Evolutionary conservation across 352 stramenopile genomes (phyloP), one percentile per base, ranked within the genome.

Genomic region (Phytophthora europaea): DNA sequence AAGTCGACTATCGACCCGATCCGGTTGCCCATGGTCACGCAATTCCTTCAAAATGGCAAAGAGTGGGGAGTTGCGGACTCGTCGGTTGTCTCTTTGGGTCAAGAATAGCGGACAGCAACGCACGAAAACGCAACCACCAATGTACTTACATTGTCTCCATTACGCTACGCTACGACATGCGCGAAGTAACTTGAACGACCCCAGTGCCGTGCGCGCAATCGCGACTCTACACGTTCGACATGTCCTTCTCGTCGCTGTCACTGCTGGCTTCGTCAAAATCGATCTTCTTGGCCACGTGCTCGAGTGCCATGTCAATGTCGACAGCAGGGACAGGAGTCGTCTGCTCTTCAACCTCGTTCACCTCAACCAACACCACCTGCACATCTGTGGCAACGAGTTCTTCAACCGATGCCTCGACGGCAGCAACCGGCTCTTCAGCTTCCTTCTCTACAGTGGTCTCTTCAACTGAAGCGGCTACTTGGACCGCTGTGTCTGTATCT

Each of bases 201-300:
- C 47, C 51, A n/a, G 9, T 51, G 33, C 64, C 31, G 58, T 45
- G 38, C 45, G 22, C 45, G 48, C 26, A 15, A 18, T 36, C 31
- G 6, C 34, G 33, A 64, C 51, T 55, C 53, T 77, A 74, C 70
- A 64, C 47, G n/a, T 51, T 58, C 45, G 33, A 33, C 45, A 36
- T 38, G 47, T 43, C 43, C 55, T 78, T 72, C n/a, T 82, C 75
- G 12, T 79, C 70, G 53, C 74, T 76, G 45, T 82, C 72, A 47
- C 64, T 78, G 45, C 75, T 82, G 9, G 72, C 56, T 36, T 77
- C 71, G 33, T 82, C 75, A 34, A 82, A 82, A 23, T 82, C 72
- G 45, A 82, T 82, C 45, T 78, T 78, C 61, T 82, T 82, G 33
- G 75, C 68, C 22, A 82, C 61, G 13, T 76, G 15, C 36, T 73